These are phyloP conservation scores for Cercospora nicotianae DNA, from an alignment of 2,329 filamentous ascomycete genomes.

Conservation along the genomic window DNA sequence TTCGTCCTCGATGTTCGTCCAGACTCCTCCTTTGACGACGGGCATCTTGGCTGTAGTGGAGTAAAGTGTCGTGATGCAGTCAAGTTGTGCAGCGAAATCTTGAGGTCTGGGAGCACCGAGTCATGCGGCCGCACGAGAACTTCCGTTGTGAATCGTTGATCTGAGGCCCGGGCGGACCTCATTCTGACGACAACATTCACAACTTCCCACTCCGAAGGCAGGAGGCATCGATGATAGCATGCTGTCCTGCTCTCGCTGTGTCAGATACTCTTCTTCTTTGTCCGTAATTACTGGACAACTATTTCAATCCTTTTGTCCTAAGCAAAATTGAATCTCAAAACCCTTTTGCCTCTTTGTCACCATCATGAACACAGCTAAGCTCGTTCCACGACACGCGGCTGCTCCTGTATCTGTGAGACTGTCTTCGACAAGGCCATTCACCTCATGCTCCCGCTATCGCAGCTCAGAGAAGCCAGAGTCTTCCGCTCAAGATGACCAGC, in stretches of 20 bases:
- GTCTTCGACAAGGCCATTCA: not conserved
- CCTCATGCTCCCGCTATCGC: not conserved
- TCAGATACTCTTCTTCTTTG: not conserved
- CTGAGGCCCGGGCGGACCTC: not conserved
- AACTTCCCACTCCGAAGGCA: not conserved
- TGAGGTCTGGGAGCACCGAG: not conserved
- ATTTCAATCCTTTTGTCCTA: not conserved
- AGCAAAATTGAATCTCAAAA: not conserved
- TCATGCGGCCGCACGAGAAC: not conserved
- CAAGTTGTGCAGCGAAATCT: conserved; percentile 7
- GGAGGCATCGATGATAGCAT: not conserved
- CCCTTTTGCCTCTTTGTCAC: not conserved
- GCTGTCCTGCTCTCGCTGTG: not conserved
- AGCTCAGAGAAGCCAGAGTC: conserved; percentile 2
- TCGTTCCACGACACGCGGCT: not conserved
- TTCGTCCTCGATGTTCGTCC: conserved; percentile 80
- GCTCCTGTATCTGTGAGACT: not conserved
- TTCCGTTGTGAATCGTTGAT: not conserved
- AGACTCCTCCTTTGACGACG: conserved; percentile 66
- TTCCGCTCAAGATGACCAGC: conserved; percentile 24
- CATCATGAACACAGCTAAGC: not conserved
- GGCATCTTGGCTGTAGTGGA: conserved; percentile 52
- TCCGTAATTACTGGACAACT: not conserved
- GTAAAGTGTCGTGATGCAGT: not conserved
- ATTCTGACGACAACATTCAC: conserved; percentile 6